These are phyloP conservation scores for Yamadazyma kanchanaburiensis DNA, from an alignment of 1,139 yeast genomes.

Conservation along the genomic window DNA sequence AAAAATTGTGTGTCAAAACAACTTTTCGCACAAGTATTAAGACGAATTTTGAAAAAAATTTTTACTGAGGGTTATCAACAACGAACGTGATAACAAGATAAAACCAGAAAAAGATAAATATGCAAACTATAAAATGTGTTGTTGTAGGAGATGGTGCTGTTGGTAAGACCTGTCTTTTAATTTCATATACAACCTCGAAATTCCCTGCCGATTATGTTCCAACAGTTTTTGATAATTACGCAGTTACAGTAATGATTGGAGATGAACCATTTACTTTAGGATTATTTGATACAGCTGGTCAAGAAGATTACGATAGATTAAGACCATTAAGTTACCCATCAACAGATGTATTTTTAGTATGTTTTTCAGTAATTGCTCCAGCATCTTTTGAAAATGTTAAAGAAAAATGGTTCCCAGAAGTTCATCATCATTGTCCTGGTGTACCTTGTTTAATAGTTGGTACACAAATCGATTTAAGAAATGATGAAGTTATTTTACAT, in stretches of 20 bases:
- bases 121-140: slow-evolving; percentile 93
- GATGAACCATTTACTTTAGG: slow-evolving; percentile 98
- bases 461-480: slow-evolving; percentile 91
- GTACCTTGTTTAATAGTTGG: slow-evolving; percentile 96
- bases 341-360: slow-evolving; percentile 91
- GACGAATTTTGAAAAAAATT: too few species aligned
- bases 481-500: slow-evolving; percentile 85
- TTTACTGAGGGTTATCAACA: too few species aligned
- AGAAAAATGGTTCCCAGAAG: slow-evolving; percentile 98
- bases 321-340: slow-evolving; percentile 97
- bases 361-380: slow-evolving; percentile 93
- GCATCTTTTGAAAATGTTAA: slow-evolving; percentile 97
- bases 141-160: slow-evolving; percentile 99
- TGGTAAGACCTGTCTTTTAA: slow-evolving; percentile 87
- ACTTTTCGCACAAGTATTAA: too few species aligned
- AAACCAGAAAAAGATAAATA: slow-evolving; percentile 17
- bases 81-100: too few species aligned
- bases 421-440: slow-evolving; percentile 96
- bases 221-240: slow-evolving; percentile 92
- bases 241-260: slow-evolving; percentile 97
- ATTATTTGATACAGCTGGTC: slow-evolving; percentile 96
- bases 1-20: too few species aligned
- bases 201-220: slow-evolving; percentile 90
- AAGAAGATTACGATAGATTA: slow-evolving; percentile 95
- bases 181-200: slow-evolving; percentile 84